Percentiles rank a stretch among this genome's conserved stretches.
Conservation (phyloP, 305 asterid genomes). For the Lippia alba region DNA sequence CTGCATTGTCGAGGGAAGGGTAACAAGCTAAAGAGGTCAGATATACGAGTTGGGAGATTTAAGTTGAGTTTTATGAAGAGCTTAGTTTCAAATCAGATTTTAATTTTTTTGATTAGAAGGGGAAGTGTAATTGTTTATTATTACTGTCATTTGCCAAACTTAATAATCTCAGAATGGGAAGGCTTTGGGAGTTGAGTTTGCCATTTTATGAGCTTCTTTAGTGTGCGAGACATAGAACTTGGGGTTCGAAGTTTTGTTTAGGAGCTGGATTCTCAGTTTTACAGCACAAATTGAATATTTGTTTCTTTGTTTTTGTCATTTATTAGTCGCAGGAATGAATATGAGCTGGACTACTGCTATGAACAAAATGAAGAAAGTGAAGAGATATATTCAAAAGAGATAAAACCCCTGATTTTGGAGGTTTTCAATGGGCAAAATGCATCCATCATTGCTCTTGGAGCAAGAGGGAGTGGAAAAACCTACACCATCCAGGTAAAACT, state of each 20-base stretch:
- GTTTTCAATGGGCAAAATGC: conserved; percentile 66
- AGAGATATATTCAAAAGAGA: conserved; percentile 64
- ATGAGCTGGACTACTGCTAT: conserved; percentile 70
- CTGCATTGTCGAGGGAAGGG: too few relatives aligned
- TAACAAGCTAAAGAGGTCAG: too few relatives aligned
- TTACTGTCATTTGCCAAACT: too few relatives aligned
- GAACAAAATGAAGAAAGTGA: conserved; percentile 53
- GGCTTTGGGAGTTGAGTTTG: neutral
- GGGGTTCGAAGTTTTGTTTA: conserved; percentile 17
- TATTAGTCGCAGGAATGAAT: conserved; percentile 58
- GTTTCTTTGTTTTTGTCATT: conserved; percentile 19
- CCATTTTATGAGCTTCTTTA: conserved; percentile 1
- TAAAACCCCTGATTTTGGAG: conserved; percentile 56
- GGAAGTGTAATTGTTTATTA: neutral
- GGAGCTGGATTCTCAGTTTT: conserved; percentile 17
- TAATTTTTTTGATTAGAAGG: too few relatives aligned
- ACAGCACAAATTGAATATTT: neutral
- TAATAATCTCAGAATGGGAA: neutral
- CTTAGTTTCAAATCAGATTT: too few relatives aligned
- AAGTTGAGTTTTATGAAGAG: conserved; percentile 12
- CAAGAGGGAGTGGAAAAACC: conserved; percentile 90
- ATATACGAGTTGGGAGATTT: neutral
- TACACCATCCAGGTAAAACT: conserved; percentile 59
- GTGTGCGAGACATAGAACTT: conserved; percentile 3
- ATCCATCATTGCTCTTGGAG: conserved; percentile 81